phyloP scores from a whole-genome alignment of 805 yeast genomes.

The Nakazawaea ernobii region DNA sequence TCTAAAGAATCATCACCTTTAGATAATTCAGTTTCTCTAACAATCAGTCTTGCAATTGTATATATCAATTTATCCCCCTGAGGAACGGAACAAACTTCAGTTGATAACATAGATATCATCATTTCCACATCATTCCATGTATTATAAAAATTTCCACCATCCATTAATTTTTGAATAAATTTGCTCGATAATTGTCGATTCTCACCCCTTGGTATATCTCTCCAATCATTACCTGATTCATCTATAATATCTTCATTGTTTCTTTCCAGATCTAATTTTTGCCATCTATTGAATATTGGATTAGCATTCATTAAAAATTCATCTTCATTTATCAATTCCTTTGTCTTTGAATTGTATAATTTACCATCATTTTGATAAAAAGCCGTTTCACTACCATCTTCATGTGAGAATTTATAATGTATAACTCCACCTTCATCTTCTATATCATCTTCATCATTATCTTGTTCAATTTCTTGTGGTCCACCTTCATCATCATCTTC shows the following conservation, averaged over 20 bases:
- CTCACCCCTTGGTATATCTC: slow-evolving; percentile 61
- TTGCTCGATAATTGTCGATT: slow-evolving; percentile 33
- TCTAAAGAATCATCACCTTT: slow-evolving; percentile 20
- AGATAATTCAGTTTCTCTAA: slow-evolving; percentile 30
- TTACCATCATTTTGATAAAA: slow-evolving; percentile 7
- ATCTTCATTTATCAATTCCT: slow-evolving; percentile 9
- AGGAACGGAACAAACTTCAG: slow-evolving; percentile 19
- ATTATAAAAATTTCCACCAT: slow-evolving; percentile 19
- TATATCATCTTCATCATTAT: slow-evolving; percentile 2
- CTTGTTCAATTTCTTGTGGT: neutral
- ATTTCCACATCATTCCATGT: slow-evolving; percentile 20
- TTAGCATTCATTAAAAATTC: slow-evolving; percentile 4
- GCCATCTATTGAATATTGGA: slow-evolving; percentile 1
- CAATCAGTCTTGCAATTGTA: slow-evolving; percentile 50
- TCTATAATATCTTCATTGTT: slow-evolving; percentile 9
- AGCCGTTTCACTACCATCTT: slow-evolving; percentile 1
- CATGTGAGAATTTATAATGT: neutral
- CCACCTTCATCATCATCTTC: slow-evolving; percentile 10
- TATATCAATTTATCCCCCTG: slow-evolving; percentile 35
- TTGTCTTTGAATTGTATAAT: slow-evolving; percentile 1
- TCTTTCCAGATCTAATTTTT: slow-evolving; percentile 1
- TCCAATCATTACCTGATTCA: slow-evolving; percentile 56
- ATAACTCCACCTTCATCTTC: neutral
- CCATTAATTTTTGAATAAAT: slow-evolving; percentile 18
- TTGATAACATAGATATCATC: slow-evolving; percentile 21